Percentiles rank a stretch among this genome's conserved stretches.
Evolutionary conservation across 805 yeast genomes (phyloP).

Genomic region (Pichia exigua): DNA sequence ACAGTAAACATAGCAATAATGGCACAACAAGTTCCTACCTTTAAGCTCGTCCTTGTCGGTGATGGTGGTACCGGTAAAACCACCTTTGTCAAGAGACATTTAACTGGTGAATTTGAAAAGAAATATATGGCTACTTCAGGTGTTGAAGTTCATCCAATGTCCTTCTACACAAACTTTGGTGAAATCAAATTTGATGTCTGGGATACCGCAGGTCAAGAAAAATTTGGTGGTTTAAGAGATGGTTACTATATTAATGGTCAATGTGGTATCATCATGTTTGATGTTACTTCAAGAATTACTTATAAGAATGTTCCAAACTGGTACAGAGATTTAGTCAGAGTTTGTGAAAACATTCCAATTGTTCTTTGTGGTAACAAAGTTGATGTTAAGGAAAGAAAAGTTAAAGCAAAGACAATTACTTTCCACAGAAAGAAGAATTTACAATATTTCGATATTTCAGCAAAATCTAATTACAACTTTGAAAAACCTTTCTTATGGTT

Average conservation of each 20-base stretch:
- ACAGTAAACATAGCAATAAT: conserved; percentile 22
- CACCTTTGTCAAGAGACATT: conserved; percentile 98
- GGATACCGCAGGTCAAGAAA: conserved; percentile 99
- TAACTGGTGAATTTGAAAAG: conserved; percentile 98
- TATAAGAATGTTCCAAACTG: conserved; percentile 99
- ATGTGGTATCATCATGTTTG: conserved; percentile 99
- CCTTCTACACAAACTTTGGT: conserved; percentile 97
- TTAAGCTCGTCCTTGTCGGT: conserved; percentile 97
- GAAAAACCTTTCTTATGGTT: conserved; percentile 99
- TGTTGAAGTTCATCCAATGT: conserved; percentile 98
- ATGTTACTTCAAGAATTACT: conserved; percentile 98
- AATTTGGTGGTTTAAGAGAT: conserved; percentile 99
- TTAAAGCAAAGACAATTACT: conserved; percentile 98
- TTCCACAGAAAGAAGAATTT: conserved; percentile 99
- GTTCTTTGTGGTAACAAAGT: conserved; percentile 99
- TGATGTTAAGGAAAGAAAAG: conserved; percentile 99
- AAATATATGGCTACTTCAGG: conserved; percentile 98
- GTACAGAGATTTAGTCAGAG: conserved; percentile 99
- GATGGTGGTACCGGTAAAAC: conserved; percentile 99
- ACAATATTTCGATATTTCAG: conserved; percentile 99
- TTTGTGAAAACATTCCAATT: conserved; percentile 98
- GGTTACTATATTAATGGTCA: conserved; percentile 99
- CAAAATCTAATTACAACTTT: conserved; percentile 98
- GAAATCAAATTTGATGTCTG: conserved; percentile 98
- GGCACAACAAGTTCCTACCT: conserved; percentile 71